Conservation (phyloP, 805 yeast species). For the Sporopachydermia quercuum region DNA sequence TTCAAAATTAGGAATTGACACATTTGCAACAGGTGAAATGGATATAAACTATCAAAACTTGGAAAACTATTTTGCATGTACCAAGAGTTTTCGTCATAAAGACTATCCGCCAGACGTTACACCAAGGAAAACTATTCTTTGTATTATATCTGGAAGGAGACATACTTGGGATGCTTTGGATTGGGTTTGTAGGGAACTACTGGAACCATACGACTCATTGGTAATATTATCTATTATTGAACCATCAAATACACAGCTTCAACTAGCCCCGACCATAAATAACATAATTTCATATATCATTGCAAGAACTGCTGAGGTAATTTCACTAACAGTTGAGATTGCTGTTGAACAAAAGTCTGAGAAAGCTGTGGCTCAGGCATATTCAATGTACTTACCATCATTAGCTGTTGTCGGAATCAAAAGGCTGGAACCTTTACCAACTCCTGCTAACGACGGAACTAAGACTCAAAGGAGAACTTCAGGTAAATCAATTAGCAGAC, state of each 20-base stretch:
- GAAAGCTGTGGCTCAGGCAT: not conserved
- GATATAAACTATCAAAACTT: not conserved
- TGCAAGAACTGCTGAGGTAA: not conserved
- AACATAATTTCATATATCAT: not conserved
- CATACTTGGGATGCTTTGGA: constrained; percentile 80
- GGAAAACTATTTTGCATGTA: not conserved
- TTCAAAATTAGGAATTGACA: constrained; percentile 1
- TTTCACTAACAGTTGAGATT: not conserved
- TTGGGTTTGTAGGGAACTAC: constrained; percentile 40
- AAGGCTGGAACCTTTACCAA: not conserved
- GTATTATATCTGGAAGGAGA: constrained; percentile 48
- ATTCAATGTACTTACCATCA: not conserved
- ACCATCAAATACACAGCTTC: not conserved
- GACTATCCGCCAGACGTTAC: not conserved
- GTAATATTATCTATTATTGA: constrained; percentile 24
- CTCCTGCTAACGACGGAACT: not conserved
- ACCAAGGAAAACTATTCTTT: not conserved
- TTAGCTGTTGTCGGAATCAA: not conserved
- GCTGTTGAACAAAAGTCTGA: not conserved
- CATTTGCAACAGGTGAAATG: not conserved
- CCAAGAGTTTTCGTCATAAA: not conserved
- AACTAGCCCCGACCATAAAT: not conserved
- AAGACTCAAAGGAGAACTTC: not conserved
- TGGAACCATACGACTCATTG: constrained; percentile 52
- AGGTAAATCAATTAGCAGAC: not conserved